Conservation (phyloP, 2,329 filamentous ascomycete genomes). For the Claviceps spartinae region DNA sequence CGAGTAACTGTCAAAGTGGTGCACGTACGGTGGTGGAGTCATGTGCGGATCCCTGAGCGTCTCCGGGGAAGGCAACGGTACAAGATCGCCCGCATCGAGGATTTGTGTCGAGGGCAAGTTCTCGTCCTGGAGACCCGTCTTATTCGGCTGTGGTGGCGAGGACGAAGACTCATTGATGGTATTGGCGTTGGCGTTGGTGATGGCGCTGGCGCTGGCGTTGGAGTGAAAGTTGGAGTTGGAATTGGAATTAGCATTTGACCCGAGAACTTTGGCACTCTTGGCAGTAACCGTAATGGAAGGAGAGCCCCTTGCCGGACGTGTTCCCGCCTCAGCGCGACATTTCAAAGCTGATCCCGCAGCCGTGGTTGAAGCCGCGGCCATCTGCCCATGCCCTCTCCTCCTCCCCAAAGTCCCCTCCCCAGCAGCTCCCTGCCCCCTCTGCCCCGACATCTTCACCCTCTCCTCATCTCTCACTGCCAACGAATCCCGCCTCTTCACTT, state of each 20-base stretch:
- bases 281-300: no score
- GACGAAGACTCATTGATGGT: background rate
- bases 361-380: background rate
- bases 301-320: no score
- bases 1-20: constrained; percentile 92
- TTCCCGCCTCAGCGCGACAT: no score
- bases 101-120: background rate
- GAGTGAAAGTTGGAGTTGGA: no score
- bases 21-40: constrained; percentile 66
- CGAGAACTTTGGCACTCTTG: no score
- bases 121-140: background rate
- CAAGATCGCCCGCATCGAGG: constrained; percentile 30
- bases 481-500: background rate
- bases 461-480: background rate
- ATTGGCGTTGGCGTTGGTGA: no score
- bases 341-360: no score
- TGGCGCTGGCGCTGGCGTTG: no score
- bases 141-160: background rate
- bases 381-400: background rate
- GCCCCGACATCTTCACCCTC: background rate
- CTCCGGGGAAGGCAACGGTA: constrained; percentile 31
- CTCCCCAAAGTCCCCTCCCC: background rate
- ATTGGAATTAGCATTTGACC: no score
- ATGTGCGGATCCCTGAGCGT: constrained; percentile 49
- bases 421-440: background rate